Conservation (phyloP, 2,329 filamentous ascomycete species). For the Cladophialophora immunda region DNA sequence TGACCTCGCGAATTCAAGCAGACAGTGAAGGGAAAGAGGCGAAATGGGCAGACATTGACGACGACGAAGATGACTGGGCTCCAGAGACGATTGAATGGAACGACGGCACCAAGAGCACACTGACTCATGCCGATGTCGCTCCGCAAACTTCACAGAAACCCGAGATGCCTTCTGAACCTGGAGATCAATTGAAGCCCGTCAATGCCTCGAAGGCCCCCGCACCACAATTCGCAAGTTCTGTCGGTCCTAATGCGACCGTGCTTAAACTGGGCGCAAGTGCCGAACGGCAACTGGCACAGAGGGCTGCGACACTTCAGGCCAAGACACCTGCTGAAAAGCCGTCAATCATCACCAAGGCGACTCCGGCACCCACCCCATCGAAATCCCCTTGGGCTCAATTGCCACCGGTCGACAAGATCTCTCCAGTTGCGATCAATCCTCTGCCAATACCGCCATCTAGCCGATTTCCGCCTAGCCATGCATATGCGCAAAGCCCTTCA, state of each 20-base stretch:
- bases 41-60: conserved; percentile 75
- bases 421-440: conserved; percentile 71
- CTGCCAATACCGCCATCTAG: conserved; percentile 53
- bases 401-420: conserved; percentile 82
- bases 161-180: conserved; percentile 36
- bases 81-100: conserved; percentile 75
- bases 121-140: conserved; percentile 55
- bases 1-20: conserved; percentile 70
- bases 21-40: conserved; percentile 69
- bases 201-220: conserved; percentile 40
- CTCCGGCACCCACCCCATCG: conserved; percentile 67
- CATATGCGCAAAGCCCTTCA: conserved; percentile 64
- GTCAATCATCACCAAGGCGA: conserved; percentile 54
- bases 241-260: conserved; percentile 60
- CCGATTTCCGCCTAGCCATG: conserved; percentile 64
- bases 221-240: conserved; percentile 52
- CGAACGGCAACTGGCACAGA: conserved; percentile 55
- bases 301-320: conserved; percentile 47
- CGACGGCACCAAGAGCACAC: conserved; percentile 71
- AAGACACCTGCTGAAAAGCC: conserved; percentile 56
- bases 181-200: conserved; percentile 42
- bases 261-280: conserved; percentile 57
- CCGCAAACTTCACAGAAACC: conserved; percentile 39
- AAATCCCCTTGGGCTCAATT: conserved; percentile 93
- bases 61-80: conserved; percentile 72